Base-by-base conservation (phyloP, 2,329 filamentous ascomycete species). In the Pseudogymnoascus sp. region DNA sequence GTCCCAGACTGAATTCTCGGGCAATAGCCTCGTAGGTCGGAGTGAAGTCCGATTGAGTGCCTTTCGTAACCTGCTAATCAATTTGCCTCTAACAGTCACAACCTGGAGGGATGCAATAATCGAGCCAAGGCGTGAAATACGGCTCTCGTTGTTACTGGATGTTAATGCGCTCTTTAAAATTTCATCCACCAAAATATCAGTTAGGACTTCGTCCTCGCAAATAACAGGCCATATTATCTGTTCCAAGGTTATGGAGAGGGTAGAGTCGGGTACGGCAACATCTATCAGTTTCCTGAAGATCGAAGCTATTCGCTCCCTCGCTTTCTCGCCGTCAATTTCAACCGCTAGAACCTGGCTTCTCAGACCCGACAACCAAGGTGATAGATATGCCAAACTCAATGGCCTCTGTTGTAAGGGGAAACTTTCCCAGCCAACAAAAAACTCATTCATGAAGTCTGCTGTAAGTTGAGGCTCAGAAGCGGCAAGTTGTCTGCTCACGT, bases 381-480 rank as follows among this genome's bases (percentile, higher is more conserved):
- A 83, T 83, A 89, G 87, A 70, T 89, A 89, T 5, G 85, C 82
- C 31, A 89, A 77, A 67, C 85, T 87, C 23, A 89, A 71, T 0
- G 85, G 84, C 67, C 86, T 84, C 70, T 89, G 86, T 63, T 87
- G 83, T 35, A 86, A 82, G 1, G 84, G 81, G 68, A 88, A 86
- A 69, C 85, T 87, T 67, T 87, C 85, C 86, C 86, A 89, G 16
- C 86, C 84, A 23, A 88, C 84, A 64, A 89, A 89, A 70, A 89
- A 89, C 69, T 89, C 86, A n/a, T 86, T 88, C 40, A 89, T 70
- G 68, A 89, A 89, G 69, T 89, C 86, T 6, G 80, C 82, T 0
- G 86, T 89, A 6, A 89, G 77, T 67, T 88, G 85, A 21, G 86
- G 84, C 69, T 89, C 86, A 18, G 84, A 80, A 31, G 77, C 74